These are phyloP conservation scores for Fusarium sp. DNA, from an alignment of 2,329 filamentous ascomycete genomes.

Conservation along the genomic window DNA sequence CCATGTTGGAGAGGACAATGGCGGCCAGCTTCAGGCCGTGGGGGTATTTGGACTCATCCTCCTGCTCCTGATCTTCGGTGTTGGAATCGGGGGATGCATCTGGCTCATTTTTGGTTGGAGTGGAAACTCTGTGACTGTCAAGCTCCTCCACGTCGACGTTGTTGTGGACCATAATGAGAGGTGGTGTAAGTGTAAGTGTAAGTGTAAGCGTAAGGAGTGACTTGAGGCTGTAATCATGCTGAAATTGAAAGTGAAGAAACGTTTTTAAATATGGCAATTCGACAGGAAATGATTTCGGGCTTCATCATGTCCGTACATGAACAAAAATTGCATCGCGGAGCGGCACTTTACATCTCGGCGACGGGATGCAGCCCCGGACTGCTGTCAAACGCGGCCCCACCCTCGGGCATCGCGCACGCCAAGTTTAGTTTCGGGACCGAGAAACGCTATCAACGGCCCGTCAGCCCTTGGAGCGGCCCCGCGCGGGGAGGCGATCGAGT, in stretches of 20 bases:
- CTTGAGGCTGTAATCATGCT: too few relatives aligned
- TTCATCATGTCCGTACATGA: neutral
- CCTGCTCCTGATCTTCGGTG: neutral
- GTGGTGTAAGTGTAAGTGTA: too few relatives aligned
- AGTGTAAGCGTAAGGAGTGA: neutral
- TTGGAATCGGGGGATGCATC: neutral
- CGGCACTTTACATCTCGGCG: neutral
- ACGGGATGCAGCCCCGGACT: neutral
- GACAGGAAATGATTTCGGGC: neutral
- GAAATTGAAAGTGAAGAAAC: neutral
- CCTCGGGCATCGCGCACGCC: too few relatives aligned
- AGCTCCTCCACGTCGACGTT: neutral
- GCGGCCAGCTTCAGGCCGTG: slow-evolving; percentile 2
- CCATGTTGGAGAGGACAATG: slow-evolving; percentile 12
- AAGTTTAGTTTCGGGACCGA: neutral
- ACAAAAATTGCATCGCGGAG: neutral
- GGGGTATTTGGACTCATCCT: slow-evolving; percentile 5
- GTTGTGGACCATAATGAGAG: neutral
- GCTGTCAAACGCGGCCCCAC: neutral
- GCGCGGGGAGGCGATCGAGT: neutral
- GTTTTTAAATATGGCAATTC: neutral
- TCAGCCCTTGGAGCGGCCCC: neutral
- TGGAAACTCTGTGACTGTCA: neutral
- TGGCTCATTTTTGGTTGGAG: neutral
- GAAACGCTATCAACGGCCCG: neutral